phyloP scores from a whole-genome alignment of 306 rosid species.

The Pterocarpus macrocarpus region DNA sequence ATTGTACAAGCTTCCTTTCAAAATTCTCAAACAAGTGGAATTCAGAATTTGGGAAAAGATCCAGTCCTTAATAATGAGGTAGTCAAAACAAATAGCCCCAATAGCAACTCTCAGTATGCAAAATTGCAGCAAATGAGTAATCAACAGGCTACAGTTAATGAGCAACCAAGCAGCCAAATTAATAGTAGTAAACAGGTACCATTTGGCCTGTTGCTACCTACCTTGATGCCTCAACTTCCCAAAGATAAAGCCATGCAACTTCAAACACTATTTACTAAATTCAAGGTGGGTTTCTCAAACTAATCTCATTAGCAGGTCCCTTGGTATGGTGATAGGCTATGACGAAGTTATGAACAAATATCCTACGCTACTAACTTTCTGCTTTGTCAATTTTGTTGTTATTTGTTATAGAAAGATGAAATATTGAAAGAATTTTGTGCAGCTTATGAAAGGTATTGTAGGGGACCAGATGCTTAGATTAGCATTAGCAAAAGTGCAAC shows the following conservation, averaged over 20 bases:
- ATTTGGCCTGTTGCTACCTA: conserved; percentile 80
- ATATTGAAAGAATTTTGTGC: conserved; percentile 84
- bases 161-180: conserved; percentile 68
- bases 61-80: conserved; percentile 55
- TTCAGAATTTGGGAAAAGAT: conserved; percentile 63
- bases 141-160: conserved; percentile 79
- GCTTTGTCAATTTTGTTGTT: conserved; percentile 41
- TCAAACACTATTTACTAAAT: conserved; percentile 70
- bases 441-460: conserved; percentile 78
- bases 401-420: conserved; percentile 74
- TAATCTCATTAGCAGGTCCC: conserved; percentile 31
- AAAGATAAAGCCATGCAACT: conserved; percentile 89
- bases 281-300: conserved; percentile 64
- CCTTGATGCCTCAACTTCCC: conserved; percentile 82
- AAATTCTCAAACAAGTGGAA: conserved; percentile 62
- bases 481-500: conserved; percentile 78
- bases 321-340: background rate
- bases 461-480: conserved; percentile 92
- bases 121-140: conserved; percentile 94
- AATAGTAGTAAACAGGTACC: conserved; percentile 79
- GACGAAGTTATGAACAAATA: conserved; percentile 18
- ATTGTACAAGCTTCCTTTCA: conserved; percentile 60
- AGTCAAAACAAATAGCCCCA: conserved; percentile 58
- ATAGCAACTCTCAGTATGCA: conserved; percentile 74
- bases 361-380: conserved; percentile 44